A percentile compares a stretch with the other conserved stretches of the same genome.
phyloP scores from a whole-genome alignment of 2,329 filamentous ascomycete genomes.

The Diaporthe longicolla region DNA sequence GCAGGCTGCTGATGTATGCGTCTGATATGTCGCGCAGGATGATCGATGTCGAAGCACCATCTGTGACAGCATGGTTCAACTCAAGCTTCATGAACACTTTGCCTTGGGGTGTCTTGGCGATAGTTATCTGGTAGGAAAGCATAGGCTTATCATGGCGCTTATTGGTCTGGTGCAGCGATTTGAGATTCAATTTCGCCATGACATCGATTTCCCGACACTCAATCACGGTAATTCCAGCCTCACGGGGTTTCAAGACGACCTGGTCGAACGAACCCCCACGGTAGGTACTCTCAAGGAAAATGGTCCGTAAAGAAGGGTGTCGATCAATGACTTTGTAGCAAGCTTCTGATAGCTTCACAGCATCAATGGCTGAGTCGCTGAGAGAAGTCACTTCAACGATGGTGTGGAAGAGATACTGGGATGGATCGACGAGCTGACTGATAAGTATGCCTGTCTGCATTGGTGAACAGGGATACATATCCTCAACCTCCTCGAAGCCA shows the following conservation, averaged over 20 bases:
- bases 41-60: slow-evolving; percentile 46
- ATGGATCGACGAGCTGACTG: slow-evolving; percentile 45
- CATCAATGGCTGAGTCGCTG: slow-evolving; percentile 23
- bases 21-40: slow-evolving; percentile 43
- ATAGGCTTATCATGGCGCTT: neutral
- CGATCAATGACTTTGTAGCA: slow-evolving; percentile 46
- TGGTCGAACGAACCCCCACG: slow-evolving; percentile 46
- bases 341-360: slow-evolving; percentile 36
- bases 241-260: slow-evolving; percentile 42
- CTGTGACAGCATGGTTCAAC: slow-evolving; percentile 46
- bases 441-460: slow-evolving; percentile 48
- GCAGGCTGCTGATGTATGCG: neutral
- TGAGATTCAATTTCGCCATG: slow-evolving; percentile 1
- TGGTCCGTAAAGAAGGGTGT: slow-evolving; percentile 45
- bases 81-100: slow-evolving; percentile 44
- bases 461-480: slow-evolving; percentile 47
- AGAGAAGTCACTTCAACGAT: slow-evolving; percentile 42
- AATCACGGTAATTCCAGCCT: slow-evolving; percentile 44
- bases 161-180: neutral
- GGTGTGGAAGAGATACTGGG: slow-evolving; percentile 45
- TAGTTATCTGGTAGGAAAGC: slow-evolving; percentile 18
- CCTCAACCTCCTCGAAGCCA: slow-evolving; percentile 45
- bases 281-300: slow-evolving; percentile 46
- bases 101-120: slow-evolving; percentile 43
- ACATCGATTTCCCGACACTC: slow-evolving; percentile 37